A percentile compares a stretch with the other conserved stretches of the same genome.
Conservation (phyloP, 768 basidiomycete genomes). For the Auricularia cornea region DNA sequence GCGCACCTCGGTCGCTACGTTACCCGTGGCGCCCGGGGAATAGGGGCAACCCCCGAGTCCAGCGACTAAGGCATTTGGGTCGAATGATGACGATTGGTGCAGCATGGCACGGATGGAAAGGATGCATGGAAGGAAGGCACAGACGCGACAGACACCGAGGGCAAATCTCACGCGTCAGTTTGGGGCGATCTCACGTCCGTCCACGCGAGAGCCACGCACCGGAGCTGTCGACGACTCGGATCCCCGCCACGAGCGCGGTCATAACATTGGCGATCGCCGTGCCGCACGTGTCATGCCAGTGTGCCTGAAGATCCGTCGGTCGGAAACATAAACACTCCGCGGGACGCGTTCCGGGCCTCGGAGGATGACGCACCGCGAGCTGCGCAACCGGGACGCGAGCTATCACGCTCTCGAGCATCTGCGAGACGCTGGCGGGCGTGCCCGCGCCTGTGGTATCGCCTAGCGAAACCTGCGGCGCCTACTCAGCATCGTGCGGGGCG, state of each 20-base stretch:
- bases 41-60: conserved; percentile 95
- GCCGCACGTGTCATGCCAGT: conserved; percentile 91
- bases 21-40: conserved; percentile 92
- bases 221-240: conserved; percentile 60
- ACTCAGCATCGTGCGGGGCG: background rate
- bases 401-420: conserved; percentile 64
- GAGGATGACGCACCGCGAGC: conserved; percentile 47
- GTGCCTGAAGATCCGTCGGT: conserved; percentile 1
- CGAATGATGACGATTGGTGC: too few species aligned
- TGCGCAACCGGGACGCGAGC: conserved; percentile 49
- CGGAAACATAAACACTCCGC: background rate
- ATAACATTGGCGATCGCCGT: conserved; percentile 73
- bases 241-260: conserved; percentile 59
- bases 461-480: conserved; percentile 35
- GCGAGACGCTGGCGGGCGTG: conserved; percentile 56
- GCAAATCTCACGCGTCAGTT: background rate
- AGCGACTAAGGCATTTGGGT: too few species aligned
- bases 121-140: background rate
- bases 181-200: background rate
- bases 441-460: conserved; percentile 91
- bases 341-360: background rate
- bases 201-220: conserved; percentile 9
- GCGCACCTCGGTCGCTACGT: conserved; percentile 73
- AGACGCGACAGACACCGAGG: background rate
- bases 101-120: background rate